Percentiles rank a stretch among this genome's conserved stretches.
These are phyloP conservation scores for Backusella tuberculispora DNA, from an alignment of 192 early-diverging fungal species.

Conservation along the genomic window DNA sequence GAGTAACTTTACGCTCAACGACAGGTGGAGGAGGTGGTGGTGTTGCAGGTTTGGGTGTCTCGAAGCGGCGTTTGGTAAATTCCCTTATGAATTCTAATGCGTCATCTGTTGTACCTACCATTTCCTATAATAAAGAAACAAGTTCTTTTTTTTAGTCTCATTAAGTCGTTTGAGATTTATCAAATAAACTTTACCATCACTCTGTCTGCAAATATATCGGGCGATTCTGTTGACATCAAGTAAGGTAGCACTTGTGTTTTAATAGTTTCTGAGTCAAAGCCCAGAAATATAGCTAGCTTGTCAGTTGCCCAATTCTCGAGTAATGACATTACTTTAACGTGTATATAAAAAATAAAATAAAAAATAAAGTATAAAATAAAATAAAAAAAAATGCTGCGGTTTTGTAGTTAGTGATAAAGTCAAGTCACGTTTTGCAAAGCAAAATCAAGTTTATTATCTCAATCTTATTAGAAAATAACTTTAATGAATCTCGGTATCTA, in stretches of 20 bases:
- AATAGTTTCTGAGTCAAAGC: constrained; percentile 44
- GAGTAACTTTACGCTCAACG: not conserved
- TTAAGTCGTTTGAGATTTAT: not conserved
- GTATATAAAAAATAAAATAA: not conserved
- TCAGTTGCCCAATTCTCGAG: constrained; percentile 41
- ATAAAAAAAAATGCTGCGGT: not conserved
- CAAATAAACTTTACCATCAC: constrained; percentile 24
- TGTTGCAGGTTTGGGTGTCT: constrained; percentile 16
- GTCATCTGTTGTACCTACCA: constrained; percentile 35
- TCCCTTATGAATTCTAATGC: constrained; percentile 40
- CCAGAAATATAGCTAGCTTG: constrained; percentile 42
- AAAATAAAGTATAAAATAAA: not conserved
- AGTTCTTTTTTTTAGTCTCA: not conserved
- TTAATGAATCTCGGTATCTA: too few relatives aligned
- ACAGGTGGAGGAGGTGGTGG: constrained; percentile 9
- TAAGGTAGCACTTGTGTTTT: constrained; percentile 43
- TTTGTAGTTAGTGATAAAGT: not conserved
- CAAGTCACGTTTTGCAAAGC: not conserved
- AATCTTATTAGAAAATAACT: too few relatives aligned
- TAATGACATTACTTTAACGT: constrained; percentile 10
- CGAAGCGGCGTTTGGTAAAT: constrained; percentile 34
- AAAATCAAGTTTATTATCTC: not conserved
- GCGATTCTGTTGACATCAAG: constrained; percentile 34
- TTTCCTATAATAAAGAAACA: constrained; percentile 22
- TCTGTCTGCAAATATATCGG: constrained; percentile 33